Percentiles rank a stretch among this genome's conserved stretches.
Conservation (phyloP, 768 basidiomycete genomes). For the Termitomyces sp. region DNA sequence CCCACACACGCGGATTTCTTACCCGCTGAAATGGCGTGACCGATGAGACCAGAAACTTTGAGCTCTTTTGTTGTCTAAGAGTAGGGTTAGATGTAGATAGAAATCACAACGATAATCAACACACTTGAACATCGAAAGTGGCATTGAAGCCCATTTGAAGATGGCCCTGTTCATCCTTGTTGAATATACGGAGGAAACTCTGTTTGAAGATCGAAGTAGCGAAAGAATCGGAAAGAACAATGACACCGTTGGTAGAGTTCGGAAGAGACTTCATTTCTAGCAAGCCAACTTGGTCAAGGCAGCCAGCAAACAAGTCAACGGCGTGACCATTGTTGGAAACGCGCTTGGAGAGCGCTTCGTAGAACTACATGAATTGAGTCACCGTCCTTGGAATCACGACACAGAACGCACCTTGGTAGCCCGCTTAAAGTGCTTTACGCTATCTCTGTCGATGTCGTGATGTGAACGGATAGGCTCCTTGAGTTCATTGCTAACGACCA, state of each 20-base stretch:
- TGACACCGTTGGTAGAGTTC: slow-evolving; percentile 95
- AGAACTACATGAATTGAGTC: slow-evolving; percentile 58
- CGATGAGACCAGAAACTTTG: slow-evolving; percentile 96
- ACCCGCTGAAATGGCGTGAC: slow-evolving; percentile 94
- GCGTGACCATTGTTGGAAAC: slow-evolving; percentile 94
- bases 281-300: slow-evolving; percentile 95
- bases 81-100: background rate
- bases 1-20: slow-evolving; percentile 97
- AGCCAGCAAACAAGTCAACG: slow-evolving; percentile 93
- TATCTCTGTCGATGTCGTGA: slow-evolving; percentile 97
- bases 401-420: slow-evolving; percentile 73
- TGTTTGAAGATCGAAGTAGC: slow-evolving; percentile 99
- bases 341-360: slow-evolving; percentile 89
- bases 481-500: slow-evolving; percentile 93
- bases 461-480: slow-evolving; percentile 98
- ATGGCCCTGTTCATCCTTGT: slow-evolving; percentile 88
- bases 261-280: slow-evolving; percentile 96
- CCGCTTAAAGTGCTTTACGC: slow-evolving; percentile 95
- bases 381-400: background rate
- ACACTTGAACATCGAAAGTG: slow-evolving; percentile 94
- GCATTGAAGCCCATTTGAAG: slow-evolving; percentile 99
- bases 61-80: slow-evolving; percentile 94
- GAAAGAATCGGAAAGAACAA: slow-evolving; percentile 95
- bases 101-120: slow-evolving; percentile 1
- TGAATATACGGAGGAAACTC: slow-evolving; percentile 89